Evolutionary conservation across 495 filamentous ascomycete genomes (phyloP).

Genomic region (Aspergillus nanangensis): DNA sequence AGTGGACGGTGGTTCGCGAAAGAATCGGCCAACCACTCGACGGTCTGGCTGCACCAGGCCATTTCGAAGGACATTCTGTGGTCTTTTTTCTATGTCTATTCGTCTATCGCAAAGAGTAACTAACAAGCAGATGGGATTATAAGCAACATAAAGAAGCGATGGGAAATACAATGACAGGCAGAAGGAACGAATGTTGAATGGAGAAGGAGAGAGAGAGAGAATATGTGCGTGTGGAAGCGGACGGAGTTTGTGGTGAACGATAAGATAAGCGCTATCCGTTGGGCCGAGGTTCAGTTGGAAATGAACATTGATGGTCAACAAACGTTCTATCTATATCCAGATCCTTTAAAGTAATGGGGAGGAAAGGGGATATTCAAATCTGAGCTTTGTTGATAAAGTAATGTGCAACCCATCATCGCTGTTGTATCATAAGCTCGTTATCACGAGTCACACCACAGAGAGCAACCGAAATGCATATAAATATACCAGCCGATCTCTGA

Average conservation of each 20-base stretch:
- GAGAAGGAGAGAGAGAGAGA: no score
- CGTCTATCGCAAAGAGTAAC: slow-evolving; percentile 1
- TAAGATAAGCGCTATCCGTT: not conserved
- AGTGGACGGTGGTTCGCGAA: slow-evolving; percentile 34
- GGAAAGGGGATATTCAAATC: no score
- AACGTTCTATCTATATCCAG: no score
- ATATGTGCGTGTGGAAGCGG: no score
- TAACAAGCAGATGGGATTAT: not conserved
- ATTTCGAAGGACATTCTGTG: slow-evolving; percentile 13
- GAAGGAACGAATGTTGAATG: not conserved
- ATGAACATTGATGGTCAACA: no score
- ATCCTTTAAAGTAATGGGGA: no score
- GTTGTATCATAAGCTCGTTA: no score
- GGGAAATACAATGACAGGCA: not conserved
- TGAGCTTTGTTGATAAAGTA: no score
- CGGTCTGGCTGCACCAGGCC: slow-evolving; percentile 36
- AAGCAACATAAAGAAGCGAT: not conserved
- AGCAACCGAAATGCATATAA: no score
- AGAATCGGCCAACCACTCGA: slow-evolving; percentile 36
- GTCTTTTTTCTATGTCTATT: slow-evolving; percentile 1
- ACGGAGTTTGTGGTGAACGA: not conserved
- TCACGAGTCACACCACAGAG: no score
- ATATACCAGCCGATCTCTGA: no score
- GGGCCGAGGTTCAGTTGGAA: not conserved
- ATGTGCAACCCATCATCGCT: no score